phyloP scores from a whole-genome alignment of 495 filamentous ascomycete species.

The Lasiosphaeria miniovina region DNA sequence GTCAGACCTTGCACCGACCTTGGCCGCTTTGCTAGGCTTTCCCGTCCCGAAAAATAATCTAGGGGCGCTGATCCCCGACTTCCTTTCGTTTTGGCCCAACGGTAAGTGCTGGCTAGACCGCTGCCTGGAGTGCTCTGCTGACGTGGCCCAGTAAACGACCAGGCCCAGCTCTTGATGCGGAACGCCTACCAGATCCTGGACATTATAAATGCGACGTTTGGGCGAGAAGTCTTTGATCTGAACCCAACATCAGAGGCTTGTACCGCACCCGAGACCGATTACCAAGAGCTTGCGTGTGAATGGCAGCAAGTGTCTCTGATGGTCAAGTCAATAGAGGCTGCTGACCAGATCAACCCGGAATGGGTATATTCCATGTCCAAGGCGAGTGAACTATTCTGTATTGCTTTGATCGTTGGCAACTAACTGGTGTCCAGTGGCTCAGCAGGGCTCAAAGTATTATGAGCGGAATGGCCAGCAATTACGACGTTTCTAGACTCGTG shows the following conservation, averaged over 20 bases:
- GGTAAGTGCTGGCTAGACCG: conserved; percentile 37
- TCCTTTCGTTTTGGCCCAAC: conserved; percentile 71
- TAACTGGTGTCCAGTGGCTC: conserved; percentile 53
- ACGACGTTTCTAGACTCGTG: conserved; percentile 57
- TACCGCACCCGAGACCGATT: conserved; percentile 36
- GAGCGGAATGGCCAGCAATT: conserved; percentile 87
- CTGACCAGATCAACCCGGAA: conserved; percentile 16
- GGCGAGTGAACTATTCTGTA: conserved; percentile 17
- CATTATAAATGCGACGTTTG: conserved; percentile 69
- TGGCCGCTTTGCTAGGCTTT: conserved; percentile 84
- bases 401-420: background rate
- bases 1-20: conserved; percentile 84
- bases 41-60: conserved; percentile 91
- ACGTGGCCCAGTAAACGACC: conserved; percentile 48
- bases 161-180: conserved; percentile 60
- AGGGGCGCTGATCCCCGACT: conserved; percentile 77
- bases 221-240: conserved; percentile 50
- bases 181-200: conserved; percentile 78
- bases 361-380: conserved; percentile 29
- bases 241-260: conserved; percentile 41
- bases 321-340: conserved; percentile 14
- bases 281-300: conserved; percentile 63
- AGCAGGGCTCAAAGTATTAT: conserved; percentile 68
- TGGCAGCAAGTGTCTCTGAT: conserved; percentile 49
- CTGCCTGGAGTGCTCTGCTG: conserved; percentile 5